Evolutionary conservation across 164 flowering plant genomes (phyloP).

Genomic region (grape (Vitis vinifera)): DNA sequence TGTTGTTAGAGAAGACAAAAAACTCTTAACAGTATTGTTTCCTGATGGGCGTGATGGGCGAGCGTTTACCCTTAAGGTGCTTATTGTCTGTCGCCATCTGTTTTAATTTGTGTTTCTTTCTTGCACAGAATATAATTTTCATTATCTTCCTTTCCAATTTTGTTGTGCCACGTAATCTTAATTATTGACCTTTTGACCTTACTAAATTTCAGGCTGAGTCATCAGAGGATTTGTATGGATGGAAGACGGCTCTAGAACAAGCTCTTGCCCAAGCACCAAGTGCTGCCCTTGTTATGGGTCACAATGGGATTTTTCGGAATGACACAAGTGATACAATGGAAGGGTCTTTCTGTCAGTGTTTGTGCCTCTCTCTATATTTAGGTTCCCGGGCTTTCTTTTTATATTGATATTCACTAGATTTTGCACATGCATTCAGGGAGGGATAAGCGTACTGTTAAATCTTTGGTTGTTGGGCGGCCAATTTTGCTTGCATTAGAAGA

Average conservation of each 20-base stretch:
- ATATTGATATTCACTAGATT: neutral
- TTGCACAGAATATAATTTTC: neutral
- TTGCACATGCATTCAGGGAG: slow-evolving; percentile 56
- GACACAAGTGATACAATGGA: slow-evolving; percentile 75
- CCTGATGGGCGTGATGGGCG: slow-evolving; percentile 99
- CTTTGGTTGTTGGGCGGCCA: slow-evolving; percentile 97
- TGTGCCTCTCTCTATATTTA: slow-evolving; percentile 24
- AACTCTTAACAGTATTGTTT: slow-evolving; percentile 87
- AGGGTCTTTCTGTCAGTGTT: slow-evolving; percentile 88
- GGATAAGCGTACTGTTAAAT: slow-evolving; percentile 86
- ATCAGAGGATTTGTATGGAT: slow-evolving; percentile 89
- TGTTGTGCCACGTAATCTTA: neutral
- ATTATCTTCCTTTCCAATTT: slow-evolving; percentile 1
- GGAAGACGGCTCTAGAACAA: slow-evolving; percentile 96
- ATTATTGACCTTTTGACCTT: neutral
- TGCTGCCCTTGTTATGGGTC: slow-evolving; percentile 97
- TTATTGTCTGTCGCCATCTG: neutral
- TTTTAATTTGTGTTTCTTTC: neutral
- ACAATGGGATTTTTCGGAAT: slow-evolving; percentile 91
- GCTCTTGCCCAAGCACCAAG: slow-evolving; percentile 98
- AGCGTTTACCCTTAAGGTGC: slow-evolving; percentile 96
- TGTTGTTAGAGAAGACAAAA: slow-evolving; percentile 95
- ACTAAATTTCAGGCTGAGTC: slow-evolving; percentile 76
- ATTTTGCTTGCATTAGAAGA: slow-evolving; percentile 99
- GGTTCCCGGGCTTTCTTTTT: neutral